Base-by-base conservation (phyloP, 2,329 filamentous ascomycete species). In the Fusarium pseudograminearum region DNA sequence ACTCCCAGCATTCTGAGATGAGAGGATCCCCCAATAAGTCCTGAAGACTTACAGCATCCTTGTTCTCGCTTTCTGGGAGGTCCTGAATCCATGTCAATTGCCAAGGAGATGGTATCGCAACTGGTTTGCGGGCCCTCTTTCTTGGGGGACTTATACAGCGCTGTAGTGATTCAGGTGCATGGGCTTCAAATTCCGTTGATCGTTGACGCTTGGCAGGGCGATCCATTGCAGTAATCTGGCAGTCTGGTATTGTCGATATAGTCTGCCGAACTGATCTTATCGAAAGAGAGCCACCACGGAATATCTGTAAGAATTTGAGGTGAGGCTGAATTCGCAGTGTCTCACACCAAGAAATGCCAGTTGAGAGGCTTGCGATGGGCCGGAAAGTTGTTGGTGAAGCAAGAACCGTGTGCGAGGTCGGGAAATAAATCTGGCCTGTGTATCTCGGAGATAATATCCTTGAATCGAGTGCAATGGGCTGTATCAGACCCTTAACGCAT, bases 11-110 rank as follows among this genome's bases (percentile, higher is more conserved):
- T 74, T 91, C 88, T 40, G 86, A 85, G 57, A 96, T 92, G 66
- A 93, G 82, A 1, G 92, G 91, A 76, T 94, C 89, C 1, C 91
- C 88, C 2, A 97, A 83, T 8, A 97, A 84, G 61, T 93, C 91
- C 7, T 81, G 80, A 12, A 96, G 81, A 2, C 83, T 85, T 34
- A 95, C 79, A 0, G 92, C 84, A 76, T 91, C 91, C 26, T 83
- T 80, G 79, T 97, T 96, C 65, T 80, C 79, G 2, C 80, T 77
- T 3, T 82, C 77, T 3, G 88, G 83, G 1, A 94, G 81, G 71
- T 92, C 90, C 30, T 82, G 83, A 56, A 96, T 90, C 62, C 84
- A 85, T 0, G 91, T 94, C 16, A 96, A 86, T 60, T 89, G 88
- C 70, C 94, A 87, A 0, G 93, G 93, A 2, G 92, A 94, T 3